Conservation (phyloP, 1,139 yeast genomes). For the Suhomyces guaymorum region DNA sequence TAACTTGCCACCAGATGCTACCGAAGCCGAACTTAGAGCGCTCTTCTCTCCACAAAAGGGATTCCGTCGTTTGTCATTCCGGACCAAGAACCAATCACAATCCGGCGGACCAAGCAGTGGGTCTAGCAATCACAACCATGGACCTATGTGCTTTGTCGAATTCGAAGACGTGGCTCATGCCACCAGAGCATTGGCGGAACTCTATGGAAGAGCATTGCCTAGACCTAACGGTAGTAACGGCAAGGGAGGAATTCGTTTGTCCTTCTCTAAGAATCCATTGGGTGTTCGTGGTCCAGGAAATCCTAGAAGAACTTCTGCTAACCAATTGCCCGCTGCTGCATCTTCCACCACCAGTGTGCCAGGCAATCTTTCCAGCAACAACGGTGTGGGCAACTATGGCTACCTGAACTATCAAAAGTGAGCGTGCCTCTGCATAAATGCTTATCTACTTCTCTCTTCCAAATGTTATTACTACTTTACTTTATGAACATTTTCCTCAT, state of each 20-base stretch:
- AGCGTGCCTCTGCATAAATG: conserved; percentile 9
- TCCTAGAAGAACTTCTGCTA: conserved; percentile 45
- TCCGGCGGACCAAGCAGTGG: conserved; percentile 26
- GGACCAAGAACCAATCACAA: conserved; percentile 62
- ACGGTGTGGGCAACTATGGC: conserved; percentile 37
- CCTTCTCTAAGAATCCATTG: conserved; percentile 92
- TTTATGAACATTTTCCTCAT: conserved; percentile 10
- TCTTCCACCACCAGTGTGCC: conserved; percentile 12
- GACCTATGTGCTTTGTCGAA: conserved; percentile 99
- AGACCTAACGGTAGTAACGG: conserved; percentile 67
- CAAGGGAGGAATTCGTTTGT: conserved; percentile 92
- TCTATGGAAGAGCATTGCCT: conserved; percentile 84
- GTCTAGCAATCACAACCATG: conserved; percentile 57
- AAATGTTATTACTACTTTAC: conserved; percentile 13
- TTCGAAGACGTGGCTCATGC: conserved; percentile 95
- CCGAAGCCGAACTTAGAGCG: conserved; percentile 87
- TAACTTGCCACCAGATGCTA: conserved; percentile 94
- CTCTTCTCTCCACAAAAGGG: conserved; percentile 89
- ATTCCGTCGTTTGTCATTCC: conserved; percentile 85
- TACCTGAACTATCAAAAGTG: conserved; percentile 33
- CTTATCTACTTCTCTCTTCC: conserved; percentile 14
- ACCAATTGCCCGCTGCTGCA: conserved; percentile 26
- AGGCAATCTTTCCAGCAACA: conserved; percentile 10
- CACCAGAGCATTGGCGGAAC: conserved; percentile 87
- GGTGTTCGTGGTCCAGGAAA: conserved; percentile 83